phyloP scores from a whole-genome alignment of 176 grass and related monocot species.

The Oryza rufipogon region DNA sequence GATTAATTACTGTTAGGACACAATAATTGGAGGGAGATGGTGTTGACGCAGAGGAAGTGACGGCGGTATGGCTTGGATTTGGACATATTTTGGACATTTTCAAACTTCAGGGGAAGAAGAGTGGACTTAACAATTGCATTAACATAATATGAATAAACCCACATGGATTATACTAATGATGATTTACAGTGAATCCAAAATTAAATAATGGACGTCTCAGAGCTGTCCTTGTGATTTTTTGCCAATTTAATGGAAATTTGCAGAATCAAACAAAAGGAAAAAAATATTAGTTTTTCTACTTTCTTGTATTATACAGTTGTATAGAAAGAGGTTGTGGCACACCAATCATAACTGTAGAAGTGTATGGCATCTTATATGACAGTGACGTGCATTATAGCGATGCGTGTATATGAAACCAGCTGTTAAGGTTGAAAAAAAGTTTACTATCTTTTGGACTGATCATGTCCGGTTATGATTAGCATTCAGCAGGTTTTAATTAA shows the following conservation, averaged over 20 bases:
- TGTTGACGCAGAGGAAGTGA: conserved; percentile 39
- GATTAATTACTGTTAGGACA: background rate
- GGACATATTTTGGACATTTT: conserved; percentile 27
- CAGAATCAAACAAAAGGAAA: background rate
- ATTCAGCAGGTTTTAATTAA: background rate
- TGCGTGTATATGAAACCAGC: conserved; percentile 3
- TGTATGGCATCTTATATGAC: conserved; percentile 25
- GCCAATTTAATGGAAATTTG: background rate
- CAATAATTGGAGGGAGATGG: conserved; percentile 17
- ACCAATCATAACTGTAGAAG: conserved; percentile 11
- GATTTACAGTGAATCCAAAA: background rate
- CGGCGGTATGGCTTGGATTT: background rate
- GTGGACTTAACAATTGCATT: background rate
- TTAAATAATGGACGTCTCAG: background rate
- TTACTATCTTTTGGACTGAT: background rate
- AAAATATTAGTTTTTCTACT: background rate
- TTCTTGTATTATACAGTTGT: background rate
- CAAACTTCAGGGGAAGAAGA: background rate
- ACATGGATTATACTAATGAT: background rate
- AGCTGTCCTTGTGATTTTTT: background rate
- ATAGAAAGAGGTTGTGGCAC: conserved; percentile 22
- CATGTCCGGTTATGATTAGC: background rate
- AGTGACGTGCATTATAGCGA: conserved; percentile 27
- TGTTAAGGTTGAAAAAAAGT: conserved; percentile 22
- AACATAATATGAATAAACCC: background rate